These are phyloP conservation scores for Xylariomycetidae sp. DNA, from an alignment of 2,329 filamentous ascomycete species.

Conservation along the genomic window DNA sequence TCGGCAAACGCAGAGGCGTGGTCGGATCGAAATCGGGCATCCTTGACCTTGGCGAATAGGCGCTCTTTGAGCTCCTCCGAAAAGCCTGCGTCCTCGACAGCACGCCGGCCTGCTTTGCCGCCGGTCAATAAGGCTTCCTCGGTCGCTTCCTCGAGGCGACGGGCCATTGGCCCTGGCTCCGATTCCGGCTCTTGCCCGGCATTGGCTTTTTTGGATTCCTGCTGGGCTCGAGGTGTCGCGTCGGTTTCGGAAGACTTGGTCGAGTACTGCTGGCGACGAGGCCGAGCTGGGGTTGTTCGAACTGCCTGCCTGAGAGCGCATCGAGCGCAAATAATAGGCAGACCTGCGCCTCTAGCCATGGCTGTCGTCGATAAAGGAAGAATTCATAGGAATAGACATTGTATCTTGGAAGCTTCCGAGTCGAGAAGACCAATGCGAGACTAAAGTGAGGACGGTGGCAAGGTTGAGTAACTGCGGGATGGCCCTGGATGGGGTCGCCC, in stretches of 20 bases:
- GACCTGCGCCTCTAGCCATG: constrained; percentile 15
- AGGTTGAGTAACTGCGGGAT: neutral
- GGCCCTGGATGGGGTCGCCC: neutral
- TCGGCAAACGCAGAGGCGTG: constrained; percentile 43
- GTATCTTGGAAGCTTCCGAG: too few species aligned
- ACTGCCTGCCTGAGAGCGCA: constrained; percentile 1
- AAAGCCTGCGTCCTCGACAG: constrained; percentile 58
- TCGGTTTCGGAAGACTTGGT: constrained; percentile 3
- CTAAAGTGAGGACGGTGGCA: neutral
- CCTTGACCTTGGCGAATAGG: constrained; percentile 50
- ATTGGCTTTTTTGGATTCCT: constrained; percentile 2
- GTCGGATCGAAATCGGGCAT: constrained; percentile 48
- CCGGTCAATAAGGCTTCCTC: constrained; percentile 55
- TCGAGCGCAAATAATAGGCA: constrained; percentile 17
- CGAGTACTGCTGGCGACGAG: constrained; percentile 8
- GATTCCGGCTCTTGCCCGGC: constrained; percentile 2
- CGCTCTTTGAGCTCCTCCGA: constrained; percentile 55
- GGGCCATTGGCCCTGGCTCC: constrained; percentile 44
- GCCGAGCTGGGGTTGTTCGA: neutral
- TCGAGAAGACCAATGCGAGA: too few species aligned
- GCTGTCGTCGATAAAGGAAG: constrained; percentile 5
- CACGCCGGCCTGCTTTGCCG: constrained; percentile 52
- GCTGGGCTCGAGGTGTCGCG: too few species aligned
- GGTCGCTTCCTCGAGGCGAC: constrained; percentile 55
- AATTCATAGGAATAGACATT: constrained; percentile 7